Evolutionary conservation across 768 basidiomycete genomes (phyloP).

Genomic region (Lanmaoa pseudosensibilis): DNA sequence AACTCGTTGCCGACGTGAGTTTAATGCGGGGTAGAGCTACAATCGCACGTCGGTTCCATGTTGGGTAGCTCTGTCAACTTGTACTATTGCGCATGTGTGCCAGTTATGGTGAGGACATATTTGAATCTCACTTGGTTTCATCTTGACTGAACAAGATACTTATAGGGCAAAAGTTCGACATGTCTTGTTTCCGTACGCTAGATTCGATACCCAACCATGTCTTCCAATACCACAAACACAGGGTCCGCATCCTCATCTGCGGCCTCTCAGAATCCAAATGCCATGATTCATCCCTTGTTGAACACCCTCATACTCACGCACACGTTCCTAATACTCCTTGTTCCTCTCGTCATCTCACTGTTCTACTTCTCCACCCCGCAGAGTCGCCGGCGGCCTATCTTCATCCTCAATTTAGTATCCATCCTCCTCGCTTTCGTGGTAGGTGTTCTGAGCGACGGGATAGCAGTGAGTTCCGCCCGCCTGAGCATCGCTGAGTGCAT

Average conservation of each 20-base stretch:
- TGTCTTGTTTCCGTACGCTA: not conserved
- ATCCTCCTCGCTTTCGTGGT: constrained; percentile 13
- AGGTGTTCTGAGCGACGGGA: constrained; percentile 11
- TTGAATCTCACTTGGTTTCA: not conserved
- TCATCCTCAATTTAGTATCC: constrained; percentile 16
- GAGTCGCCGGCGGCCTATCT: constrained; percentile 19
- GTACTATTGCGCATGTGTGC: not conserved
- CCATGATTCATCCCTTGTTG: constrained; percentile 11
- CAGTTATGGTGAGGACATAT: not conserved
- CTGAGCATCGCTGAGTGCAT: not conserved
- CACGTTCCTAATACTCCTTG: constrained; percentile 18
- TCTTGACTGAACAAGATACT: not conserved
- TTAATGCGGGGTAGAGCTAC: not conserved
- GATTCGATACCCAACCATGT: constrained; percentile 5
- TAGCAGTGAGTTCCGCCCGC: constrained; percentile 3
- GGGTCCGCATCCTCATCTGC: not conserved
- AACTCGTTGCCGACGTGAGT: not conserved
- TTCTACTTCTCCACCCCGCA: constrained; percentile 25
- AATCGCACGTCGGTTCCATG: no score
- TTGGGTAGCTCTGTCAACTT: not conserved
- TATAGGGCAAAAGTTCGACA: not conserved
- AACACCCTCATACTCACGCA: constrained; percentile 25
- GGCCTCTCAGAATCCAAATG: not conserved
- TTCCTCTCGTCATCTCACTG: constrained; percentile 19
- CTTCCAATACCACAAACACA: not conserved